A percentile compares a stretch with the other conserved stretches of the same genome.
Conservation (phyloP, 345 rosid species). For the Carallia brachiata region DNA sequence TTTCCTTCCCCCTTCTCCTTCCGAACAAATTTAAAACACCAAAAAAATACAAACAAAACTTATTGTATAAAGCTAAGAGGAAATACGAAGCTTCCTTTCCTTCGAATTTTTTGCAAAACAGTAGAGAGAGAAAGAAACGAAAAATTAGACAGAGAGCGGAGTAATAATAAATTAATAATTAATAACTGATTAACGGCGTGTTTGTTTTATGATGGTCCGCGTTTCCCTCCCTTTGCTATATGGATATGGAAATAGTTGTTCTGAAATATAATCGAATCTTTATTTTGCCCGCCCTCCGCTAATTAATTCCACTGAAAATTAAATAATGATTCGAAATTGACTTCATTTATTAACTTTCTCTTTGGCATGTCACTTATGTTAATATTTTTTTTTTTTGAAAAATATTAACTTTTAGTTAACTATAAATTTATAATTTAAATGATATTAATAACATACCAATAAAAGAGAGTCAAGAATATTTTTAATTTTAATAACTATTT, state of each 20-base stretch:
- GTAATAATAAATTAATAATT: neutral
- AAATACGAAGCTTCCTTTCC: neutral
- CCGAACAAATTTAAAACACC: neutral
- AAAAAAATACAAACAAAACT: neutral
- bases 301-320: neutral
- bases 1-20: neutral
- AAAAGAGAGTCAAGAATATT: no score
- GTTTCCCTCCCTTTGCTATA: conserved; percentile 38
- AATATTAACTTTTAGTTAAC: no score
- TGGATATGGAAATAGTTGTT: no score
- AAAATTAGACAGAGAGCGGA: no score
- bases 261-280: no score
- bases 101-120: neutral
- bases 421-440: no score
- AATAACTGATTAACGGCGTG: conserved; percentile 3
- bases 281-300: neutral
- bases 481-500: no score
- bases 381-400: neutral
- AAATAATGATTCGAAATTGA: neutral
- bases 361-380: no score
- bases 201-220: conserved; percentile 28
- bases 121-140: neutral
- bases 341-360: neutral
- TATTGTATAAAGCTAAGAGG: neutral
- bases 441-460: no score